Conservation (phyloP, 306 rosid genomes). For the Malus sieversii region DNA sequence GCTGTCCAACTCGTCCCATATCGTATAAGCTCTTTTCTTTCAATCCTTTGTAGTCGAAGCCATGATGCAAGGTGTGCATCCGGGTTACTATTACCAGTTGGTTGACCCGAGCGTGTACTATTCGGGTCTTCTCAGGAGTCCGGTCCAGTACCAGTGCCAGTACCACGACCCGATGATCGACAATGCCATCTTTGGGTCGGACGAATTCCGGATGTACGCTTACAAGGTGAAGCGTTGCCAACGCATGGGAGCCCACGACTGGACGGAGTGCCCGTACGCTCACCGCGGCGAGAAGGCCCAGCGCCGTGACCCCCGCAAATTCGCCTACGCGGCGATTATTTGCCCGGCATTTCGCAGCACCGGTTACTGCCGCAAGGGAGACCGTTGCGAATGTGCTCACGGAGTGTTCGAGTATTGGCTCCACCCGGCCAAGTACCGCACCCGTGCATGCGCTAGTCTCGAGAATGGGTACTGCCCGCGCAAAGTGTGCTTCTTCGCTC, state of each 20-base stretch:
- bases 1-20: too few species aligned
- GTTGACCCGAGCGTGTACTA: background rate
- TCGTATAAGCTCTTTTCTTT: background rate
- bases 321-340: constrained; percentile 28
- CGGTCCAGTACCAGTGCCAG: background rate
- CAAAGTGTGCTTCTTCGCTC: constrained; percentile 52
- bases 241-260: constrained; percentile 39
- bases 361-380: constrained; percentile 34
- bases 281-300: constrained; percentile 52
- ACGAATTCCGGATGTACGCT: constrained; percentile 48
- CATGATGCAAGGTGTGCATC: constrained; percentile 7
- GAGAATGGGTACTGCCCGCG: constrained; percentile 16
- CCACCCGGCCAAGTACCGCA: constrained; percentile 26
- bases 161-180: constrained; percentile 5
- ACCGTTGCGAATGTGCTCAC: constrained; percentile 40
- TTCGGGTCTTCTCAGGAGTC: too few species aligned
- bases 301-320: constrained; percentile 40
- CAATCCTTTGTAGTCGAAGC: background rate
- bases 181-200: constrained; percentile 26
- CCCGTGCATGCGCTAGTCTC: background rate
- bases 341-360: constrained; percentile 35
- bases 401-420: constrained; percentile 60
- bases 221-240: constrained; percentile 49
- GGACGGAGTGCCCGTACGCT: constrained; percentile 54
- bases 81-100: background rate